Percentiles rank a stretch among this genome's conserved stretches.
These are phyloP conservation scores for Taxillus chinensis DNA, from an alignment of 164 flowering plant species.

Conservation along the genomic window DNA sequence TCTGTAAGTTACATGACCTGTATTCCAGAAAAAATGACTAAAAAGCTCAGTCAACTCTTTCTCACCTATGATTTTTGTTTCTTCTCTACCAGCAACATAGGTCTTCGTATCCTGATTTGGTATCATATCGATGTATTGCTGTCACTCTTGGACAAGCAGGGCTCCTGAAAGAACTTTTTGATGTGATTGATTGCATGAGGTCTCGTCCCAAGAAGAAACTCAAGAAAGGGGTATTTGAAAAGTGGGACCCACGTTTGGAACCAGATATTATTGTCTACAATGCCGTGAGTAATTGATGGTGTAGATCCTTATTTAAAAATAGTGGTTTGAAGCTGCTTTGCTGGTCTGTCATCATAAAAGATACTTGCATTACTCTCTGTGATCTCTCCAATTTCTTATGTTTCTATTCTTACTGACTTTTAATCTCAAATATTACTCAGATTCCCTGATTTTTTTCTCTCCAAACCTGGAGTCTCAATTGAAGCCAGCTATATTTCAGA, in stretches of 20 bases:
- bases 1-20: neutral
- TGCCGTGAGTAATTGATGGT: conserved; percentile 51
- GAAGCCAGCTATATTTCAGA: neutral
- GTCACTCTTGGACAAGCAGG: conserved; percentile 98
- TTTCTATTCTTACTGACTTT: neutral
- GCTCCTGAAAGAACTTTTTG: conserved; percentile 80
- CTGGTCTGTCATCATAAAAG: neutral
- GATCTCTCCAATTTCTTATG: neutral
- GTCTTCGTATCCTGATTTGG: conserved; percentile 77
- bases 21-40: neutral
- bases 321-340: neutral
- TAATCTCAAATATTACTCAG: neutral
- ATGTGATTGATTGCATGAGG: conserved; percentile 83
- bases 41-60: neutral
- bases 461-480: neutral
- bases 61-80: neutral
- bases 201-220: conserved; percentile 66
- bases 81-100: conserved; percentile 43
- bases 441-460: neutral
- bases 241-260: conserved; percentile 78
- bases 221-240: conserved; percentile 37
- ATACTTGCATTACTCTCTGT: neutral
- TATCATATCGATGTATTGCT: conserved; percentile 78
- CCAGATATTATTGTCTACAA: conserved; percentile 81
- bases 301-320: neutral